Percentiles rank a stretch among this genome's conserved stretches.
Evolutionary conservation across 345 rosid species (phyloP).

Genomic region (Populus davidiana): DNA sequence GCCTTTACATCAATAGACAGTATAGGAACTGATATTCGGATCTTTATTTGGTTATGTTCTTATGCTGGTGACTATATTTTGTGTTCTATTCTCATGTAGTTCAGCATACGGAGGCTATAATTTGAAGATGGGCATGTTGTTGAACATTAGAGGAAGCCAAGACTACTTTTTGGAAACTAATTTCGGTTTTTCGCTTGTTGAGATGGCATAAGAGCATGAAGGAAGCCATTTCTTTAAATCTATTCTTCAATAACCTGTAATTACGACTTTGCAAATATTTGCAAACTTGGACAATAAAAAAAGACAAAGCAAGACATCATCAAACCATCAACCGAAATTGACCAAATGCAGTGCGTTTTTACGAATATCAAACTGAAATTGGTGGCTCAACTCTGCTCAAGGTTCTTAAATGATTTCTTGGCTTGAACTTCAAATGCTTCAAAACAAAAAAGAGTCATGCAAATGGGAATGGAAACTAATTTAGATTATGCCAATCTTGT

Average conservation of each 20-base stretch:
- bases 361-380: not conserved
- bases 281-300: not conserved
- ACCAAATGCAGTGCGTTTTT: not conserved
- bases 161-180: conserved; percentile 58
- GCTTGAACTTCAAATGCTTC: not conserved
- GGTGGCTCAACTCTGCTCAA: not conserved
- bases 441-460: not conserved
- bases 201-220: too few relatives aligned
- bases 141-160: conserved; percentile 86
- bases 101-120: conserved; percentile 80
- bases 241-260: too few relatives aligned
- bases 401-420: not conserved
- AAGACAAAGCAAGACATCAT: not conserved
- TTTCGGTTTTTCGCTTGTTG: too few relatives aligned
- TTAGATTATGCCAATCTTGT: conserved; percentile 90
- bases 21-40: conserved; percentile 81
- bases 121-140: conserved; percentile 65
- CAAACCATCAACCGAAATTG: not conserved
- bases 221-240: too few relatives aligned
- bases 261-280: too few relatives aligned
- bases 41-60: conserved; percentile 3
- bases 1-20: conserved; percentile 96
- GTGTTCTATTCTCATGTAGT: conserved; percentile 34
- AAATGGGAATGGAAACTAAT: not conserved
- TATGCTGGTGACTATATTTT: too few relatives aligned